Percentiles rank a stretch among this genome's conserved stretches.
phyloP scores from a whole-genome alignment of 805 yeast genomes.

The Candida chauliodis region DNA sequence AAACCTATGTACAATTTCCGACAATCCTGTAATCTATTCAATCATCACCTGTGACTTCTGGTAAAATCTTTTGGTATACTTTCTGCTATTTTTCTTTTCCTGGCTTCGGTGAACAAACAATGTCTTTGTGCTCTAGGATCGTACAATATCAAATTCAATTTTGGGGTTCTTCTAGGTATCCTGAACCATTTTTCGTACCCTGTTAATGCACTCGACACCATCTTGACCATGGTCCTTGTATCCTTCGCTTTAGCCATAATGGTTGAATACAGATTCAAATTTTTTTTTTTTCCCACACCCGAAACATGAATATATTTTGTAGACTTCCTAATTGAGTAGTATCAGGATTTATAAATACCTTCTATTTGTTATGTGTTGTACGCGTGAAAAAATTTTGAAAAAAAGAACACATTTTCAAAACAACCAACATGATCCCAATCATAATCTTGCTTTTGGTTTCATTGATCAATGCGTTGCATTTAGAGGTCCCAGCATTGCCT shows the following conservation, averaged over 20 bases:
- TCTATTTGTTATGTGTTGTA: background rate
- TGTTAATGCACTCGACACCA: slow-evolving; percentile 85
- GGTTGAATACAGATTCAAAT: background rate
- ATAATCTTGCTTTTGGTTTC: slow-evolving; percentile 8
- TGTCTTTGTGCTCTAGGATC: slow-evolving; percentile 87
- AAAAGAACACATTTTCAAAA: slow-evolving; percentile 5
- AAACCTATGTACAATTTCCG: slow-evolving; percentile 6
- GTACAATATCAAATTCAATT: slow-evolving; percentile 77
- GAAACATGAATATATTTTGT: slow-evolving; percentile 1
- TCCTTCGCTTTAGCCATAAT: slow-evolving; percentile 50
- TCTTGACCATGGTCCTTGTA: slow-evolving; percentile 77
- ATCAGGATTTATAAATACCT: background rate
- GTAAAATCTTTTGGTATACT: slow-evolving; percentile 32
- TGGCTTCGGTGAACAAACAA: slow-evolving; percentile 84
- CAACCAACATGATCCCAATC: slow-evolving; percentile 2
- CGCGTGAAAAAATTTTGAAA: slow-evolving; percentile 5
- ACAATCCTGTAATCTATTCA: background rate
- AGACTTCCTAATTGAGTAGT: slow-evolving; percentile 9
- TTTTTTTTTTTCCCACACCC: slow-evolving; percentile 2
- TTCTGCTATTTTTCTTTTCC: slow-evolving; percentile 75
- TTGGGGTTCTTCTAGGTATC: slow-evolving; percentile 77
- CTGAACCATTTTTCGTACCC: slow-evolving; percentile 80
- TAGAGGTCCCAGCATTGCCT: slow-evolving; percentile 49
- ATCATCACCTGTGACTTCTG: slow-evolving; percentile 18
- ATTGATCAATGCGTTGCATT: slow-evolving; percentile 40